Evolutionary conservation across 495 filamentous ascomycete species (phyloP).

Genomic region (Recurvomyces mirabilis): DNA sequence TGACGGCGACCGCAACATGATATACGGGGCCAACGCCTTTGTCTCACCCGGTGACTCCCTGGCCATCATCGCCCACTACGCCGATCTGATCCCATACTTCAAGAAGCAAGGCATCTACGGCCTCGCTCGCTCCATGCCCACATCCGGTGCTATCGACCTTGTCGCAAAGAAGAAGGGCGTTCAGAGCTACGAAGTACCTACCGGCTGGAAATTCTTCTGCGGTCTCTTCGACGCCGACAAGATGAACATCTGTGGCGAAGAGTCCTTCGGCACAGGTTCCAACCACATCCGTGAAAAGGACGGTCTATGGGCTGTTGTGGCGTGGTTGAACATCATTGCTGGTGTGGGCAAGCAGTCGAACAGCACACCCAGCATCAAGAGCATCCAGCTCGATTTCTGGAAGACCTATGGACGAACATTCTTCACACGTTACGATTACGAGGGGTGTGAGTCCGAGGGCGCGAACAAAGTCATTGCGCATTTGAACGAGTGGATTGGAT

Average conservation of each 20-base stretch:
- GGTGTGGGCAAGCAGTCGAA: slow-evolving; percentile 73
- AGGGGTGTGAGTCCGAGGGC: slow-evolving; percentile 80
- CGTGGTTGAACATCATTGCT: slow-evolving; percentile 97
- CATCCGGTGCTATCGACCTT: slow-evolving; percentile 84
- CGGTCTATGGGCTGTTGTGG: slow-evolving; percentile 90
- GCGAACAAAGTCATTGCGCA: slow-evolving; percentile 78
- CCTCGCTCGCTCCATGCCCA: slow-evolving; percentile 93
- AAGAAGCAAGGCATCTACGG: slow-evolving; percentile 92
- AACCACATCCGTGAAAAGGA: slow-evolving; percentile 99
- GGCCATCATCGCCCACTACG: slow-evolving; percentile 95
- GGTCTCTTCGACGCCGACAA: slow-evolving; percentile 93
- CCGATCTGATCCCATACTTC: slow-evolving; percentile 92
- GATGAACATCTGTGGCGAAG: slow-evolving; percentile 97
- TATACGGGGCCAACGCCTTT: slow-evolving; percentile 92
- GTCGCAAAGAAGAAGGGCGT: slow-evolving; percentile 90
- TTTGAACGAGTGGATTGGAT: slow-evolving; percentile 53
- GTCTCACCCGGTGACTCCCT: slow-evolving; percentile 94
- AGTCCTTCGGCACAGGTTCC: slow-evolving; percentile 96
- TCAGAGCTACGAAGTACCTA: slow-evolving; percentile 90
- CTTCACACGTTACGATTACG: slow-evolving; percentile 98
- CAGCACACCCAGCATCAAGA: slow-evolving; percentile 70
- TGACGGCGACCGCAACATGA: slow-evolving; percentile 99
- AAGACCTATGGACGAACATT: slow-evolving; percentile 90
- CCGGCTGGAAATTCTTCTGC: slow-evolving; percentile 99
- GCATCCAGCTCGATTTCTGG: slow-evolving; percentile 97